A percentile compares a stretch with the other conserved stretches of the same genome.
Evolutionary conservation across 208 protist genomes (phyloP).

Genomic region (Porcisia hertigi): DNA sequence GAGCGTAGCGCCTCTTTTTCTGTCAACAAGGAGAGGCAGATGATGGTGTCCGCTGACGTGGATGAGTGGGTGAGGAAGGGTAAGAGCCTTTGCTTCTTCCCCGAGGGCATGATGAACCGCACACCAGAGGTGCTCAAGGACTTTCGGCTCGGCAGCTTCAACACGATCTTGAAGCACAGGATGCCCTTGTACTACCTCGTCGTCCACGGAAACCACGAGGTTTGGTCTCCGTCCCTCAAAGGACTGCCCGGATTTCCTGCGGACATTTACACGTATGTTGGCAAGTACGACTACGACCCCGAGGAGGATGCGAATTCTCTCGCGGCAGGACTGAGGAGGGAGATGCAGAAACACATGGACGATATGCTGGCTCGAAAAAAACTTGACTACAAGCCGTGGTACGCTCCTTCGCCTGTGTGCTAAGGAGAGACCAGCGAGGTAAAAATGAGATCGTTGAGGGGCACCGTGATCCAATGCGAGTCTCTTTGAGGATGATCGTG

Average conservation of each 20-base stretch:
- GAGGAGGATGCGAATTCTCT: constrained; percentile 41
- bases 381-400: constrained; percentile 44
- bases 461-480: no score
- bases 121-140: constrained; percentile 36
- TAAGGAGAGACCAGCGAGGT: not conserved
- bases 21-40: constrained; percentile 65
- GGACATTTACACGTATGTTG: constrained; percentile 61
- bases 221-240: constrained; percentile 54
- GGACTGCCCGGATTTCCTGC: constrained; percentile 61
- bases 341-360: constrained; percentile 69
- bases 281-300: constrained; percentile 56
- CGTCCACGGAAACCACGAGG: constrained; percentile 45
- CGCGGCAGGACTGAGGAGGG: constrained; percentile 40
- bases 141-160: constrained; percentile 68
- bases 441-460: not conserved
- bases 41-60: constrained; percentile 34
- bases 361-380: constrained; percentile 51
- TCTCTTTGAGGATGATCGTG: not conserved
- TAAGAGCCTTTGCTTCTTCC: constrained; percentile 58
- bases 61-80: constrained; percentile 39
- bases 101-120: constrained; percentile 67
- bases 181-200: constrained; percentile 58
- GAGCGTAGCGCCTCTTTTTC: constrained; percentile 42
- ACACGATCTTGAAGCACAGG: constrained; percentile 49
- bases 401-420: constrained; percentile 12